Conservation (phyloP, 192 early-diverging fungal species). For the Mortierella hygrophila region DNA sequence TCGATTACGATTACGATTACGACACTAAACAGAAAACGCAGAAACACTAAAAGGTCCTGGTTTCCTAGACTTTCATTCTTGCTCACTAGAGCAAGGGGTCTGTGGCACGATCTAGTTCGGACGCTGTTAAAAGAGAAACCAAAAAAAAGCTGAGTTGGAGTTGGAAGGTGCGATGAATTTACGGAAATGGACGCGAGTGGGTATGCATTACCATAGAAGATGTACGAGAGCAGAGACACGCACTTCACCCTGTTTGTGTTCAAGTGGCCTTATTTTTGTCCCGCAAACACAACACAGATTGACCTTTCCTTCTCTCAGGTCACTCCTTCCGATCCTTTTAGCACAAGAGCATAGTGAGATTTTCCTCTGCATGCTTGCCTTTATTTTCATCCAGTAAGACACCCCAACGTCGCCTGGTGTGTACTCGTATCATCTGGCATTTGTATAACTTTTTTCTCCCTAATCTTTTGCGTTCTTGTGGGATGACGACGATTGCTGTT, state of each 20-base stretch:
- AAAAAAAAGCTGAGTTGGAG: constrained; percentile 16
- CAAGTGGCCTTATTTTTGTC: not conserved
- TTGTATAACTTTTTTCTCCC: not conserved
- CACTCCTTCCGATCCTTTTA: too few species aligned
- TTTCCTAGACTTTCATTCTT: not conserved
- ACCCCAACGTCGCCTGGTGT: not conserved
- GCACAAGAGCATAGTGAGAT: too few species aligned
- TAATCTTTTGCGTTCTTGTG: not conserved
- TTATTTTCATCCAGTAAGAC: too few species aligned
- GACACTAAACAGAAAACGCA: too few species aligned
- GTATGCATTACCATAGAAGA: not conserved
- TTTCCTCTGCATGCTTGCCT: too few species aligned
- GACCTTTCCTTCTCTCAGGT: too few species aligned
- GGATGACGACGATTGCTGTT: not conserved
- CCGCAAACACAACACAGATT: not conserved
- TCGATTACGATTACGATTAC: too few species aligned
- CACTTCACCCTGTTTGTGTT: not conserved
- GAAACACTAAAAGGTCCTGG: not conserved
- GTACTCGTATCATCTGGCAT: not conserved
- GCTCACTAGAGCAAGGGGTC: not conserved
- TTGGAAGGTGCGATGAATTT: not conserved
- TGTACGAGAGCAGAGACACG: not conserved
- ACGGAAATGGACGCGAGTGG: constrained; percentile 11
- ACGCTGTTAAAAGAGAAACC: not conserved
- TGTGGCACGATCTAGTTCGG: not conserved